These are phyloP conservation scores for Arachnomyces sp. DNA, from an alignment of 2,329 filamentous ascomycete species.

Conservation along the genomic window DNA sequence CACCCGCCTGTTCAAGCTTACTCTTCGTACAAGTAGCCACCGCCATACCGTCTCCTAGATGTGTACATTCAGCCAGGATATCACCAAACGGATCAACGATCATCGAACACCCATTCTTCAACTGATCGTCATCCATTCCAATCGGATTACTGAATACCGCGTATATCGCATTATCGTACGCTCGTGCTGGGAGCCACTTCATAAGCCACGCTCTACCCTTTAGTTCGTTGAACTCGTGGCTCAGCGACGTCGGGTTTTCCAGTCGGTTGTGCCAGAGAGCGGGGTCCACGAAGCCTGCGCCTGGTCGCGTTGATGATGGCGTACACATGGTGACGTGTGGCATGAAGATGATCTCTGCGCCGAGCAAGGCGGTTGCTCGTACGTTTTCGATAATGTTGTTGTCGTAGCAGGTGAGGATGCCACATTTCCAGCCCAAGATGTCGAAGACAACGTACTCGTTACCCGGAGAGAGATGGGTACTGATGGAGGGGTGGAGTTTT, in stretches of 20 bases:
- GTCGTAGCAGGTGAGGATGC: constrained; percentile 12
- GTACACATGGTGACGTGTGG: constrained; percentile 13
- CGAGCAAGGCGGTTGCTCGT: constrained; percentile 10
- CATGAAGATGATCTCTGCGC: constrained; percentile 13
- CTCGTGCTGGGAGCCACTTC: constrained; percentile 13
- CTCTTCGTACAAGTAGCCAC: constrained; percentile 5
- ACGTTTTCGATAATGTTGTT: constrained; percentile 12
- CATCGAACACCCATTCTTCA: constrained; percentile 13
- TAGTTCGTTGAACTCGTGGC: constrained; percentile 11
- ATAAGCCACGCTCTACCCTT: constrained; percentile 12
- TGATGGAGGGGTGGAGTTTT: constrained; percentile 12
- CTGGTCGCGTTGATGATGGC: constrained; percentile 9
- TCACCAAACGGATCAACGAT: constrained; percentile 12
- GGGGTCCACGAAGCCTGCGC: constrained; percentile 10
- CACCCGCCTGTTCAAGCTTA: constrained; percentile 7
- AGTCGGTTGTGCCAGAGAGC: constrained; percentile 7
- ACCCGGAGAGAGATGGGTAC: constrained; percentile 7
- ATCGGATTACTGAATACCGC: constrained; percentile 13
- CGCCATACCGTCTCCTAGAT: constrained; percentile 9
- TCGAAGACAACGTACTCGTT: constrained; percentile 11
- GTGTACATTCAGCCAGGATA: constrained; percentile 8
- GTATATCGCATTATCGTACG: constrained; percentile 13
- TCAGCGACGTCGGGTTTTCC: constrained; percentile 6
- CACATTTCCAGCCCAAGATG: constrained; percentile 9
- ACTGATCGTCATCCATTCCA: constrained; percentile 6